Conservation (phyloP, 2,329 filamentous ascomycete genomes). For the Dothidotthia symphoricarpi region DNA sequence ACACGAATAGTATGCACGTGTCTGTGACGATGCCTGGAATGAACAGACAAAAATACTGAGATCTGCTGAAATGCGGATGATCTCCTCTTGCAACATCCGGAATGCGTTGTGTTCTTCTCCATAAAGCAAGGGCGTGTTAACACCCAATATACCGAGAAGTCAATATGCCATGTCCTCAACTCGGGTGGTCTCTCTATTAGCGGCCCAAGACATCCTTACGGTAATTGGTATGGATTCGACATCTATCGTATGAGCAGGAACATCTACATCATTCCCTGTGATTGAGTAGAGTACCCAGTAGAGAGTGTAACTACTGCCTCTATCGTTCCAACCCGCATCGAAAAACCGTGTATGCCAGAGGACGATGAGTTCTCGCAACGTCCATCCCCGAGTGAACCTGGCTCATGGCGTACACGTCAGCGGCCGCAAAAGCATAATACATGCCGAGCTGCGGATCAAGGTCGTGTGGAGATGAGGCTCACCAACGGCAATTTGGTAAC, state of each 20-base stretch:
- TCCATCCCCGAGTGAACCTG: conserved; percentile 19
- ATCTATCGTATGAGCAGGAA: too few relatives aligned
- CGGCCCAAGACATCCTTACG: conserved; percentile 19
- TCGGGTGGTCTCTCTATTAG: conserved; percentile 15
- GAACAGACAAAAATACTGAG: conserved; percentile 3
- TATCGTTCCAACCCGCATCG: conserved; percentile 2
- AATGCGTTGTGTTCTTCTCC: conserved; percentile 16
- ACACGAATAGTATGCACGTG: too few relatives aligned
- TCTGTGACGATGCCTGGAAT: too few relatives aligned
- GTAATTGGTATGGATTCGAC: conserved; percentile 1
- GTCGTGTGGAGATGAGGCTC: too few relatives aligned
- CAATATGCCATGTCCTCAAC: conserved; percentile 24
- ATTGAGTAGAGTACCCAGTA: too few relatives aligned
- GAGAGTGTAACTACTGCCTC: too few relatives aligned
- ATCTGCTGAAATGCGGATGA: conserved; percentile 4
- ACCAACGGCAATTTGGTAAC: too few relatives aligned
- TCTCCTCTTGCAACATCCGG: conserved; percentile 10
- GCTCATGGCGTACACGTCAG: too few relatives aligned
- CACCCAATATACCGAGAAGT: conserved; percentile 21
- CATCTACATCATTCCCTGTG: too few relatives aligned
- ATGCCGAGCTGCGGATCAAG: too few relatives aligned
- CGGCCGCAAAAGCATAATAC: too few relatives aligned
- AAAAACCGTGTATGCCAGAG: conserved; percentile 7
- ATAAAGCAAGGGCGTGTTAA: conserved; percentile 19
- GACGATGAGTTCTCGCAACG: conserved; percentile 17